Conservation (phyloP, 2,329 filamentous ascomycete species). For the Pestalotiopsis sp. region DNA sequence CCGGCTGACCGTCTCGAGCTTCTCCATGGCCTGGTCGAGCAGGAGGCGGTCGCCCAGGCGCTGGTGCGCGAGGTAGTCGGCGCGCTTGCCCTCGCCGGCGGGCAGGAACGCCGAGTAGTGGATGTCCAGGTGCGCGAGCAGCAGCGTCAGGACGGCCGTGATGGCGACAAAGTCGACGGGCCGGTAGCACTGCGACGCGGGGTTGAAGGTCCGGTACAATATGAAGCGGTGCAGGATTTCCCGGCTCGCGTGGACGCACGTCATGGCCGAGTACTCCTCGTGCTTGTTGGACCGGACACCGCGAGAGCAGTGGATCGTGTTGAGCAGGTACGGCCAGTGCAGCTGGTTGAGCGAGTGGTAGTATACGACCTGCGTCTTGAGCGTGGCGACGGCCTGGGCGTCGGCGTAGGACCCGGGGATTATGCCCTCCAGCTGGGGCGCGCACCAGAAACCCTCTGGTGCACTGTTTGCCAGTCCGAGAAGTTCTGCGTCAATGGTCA, state of each 20-base stretch:
- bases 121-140: conserved; percentile 33
- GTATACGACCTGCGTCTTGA: conserved; percentile 40
- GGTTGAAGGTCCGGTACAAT: conserved; percentile 29
- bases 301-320: conserved; percentile 17
- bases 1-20: background rate
- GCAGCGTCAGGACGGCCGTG: conserved; percentile 36
- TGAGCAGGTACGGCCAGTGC: conserved; percentile 45
- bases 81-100: conserved; percentile 14
- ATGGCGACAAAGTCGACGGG: conserved; percentile 40
- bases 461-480: background rate
- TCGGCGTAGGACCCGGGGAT: conserved; percentile 12
- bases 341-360: conserved; percentile 41
- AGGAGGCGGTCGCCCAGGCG: conserved; percentile 25
- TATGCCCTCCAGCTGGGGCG: background rate
- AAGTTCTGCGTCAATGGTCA: background rate
- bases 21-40: conserved; percentile 5
- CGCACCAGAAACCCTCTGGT: background rate
- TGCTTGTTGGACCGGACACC: conserved; percentile 17
- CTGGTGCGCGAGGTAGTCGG: conserved; percentile 40
- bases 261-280: conserved; percentile 38
- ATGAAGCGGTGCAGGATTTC: conserved; percentile 41
- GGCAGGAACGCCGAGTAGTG: background rate
- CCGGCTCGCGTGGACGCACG: conserved; percentile 40
- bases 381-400: conserved; percentile 29
- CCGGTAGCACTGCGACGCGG: conserved; percentile 34